These are phyloP conservation scores for Cyclotella baltica DNA, from an alignment of 108 stramenopile genomes.

Conservation along the genomic window DNA sequence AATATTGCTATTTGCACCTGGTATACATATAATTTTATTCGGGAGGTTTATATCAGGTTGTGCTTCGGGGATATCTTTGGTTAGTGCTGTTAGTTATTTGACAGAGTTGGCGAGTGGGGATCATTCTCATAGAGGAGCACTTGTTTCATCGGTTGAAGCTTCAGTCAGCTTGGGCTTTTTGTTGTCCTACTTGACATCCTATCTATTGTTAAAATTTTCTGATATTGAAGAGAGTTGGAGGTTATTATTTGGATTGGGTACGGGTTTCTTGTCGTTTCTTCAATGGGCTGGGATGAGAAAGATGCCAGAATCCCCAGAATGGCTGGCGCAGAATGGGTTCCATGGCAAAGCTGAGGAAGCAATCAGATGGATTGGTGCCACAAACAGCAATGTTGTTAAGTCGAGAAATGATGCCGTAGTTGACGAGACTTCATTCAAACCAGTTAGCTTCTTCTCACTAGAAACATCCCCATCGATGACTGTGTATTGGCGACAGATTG, in stretches of 20 bases:
- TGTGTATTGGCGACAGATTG: conserved; percentile 50
- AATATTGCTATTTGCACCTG: conserved; percentile 35
- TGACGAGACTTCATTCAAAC: conserved; percentile 23
- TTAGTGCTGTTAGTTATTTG: conserved; percentile 51
- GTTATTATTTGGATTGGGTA: conserved; percentile 56
- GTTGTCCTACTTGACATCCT: conserved; percentile 42
- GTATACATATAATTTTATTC: conserved; percentile 28
- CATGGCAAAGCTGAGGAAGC: conserved; percentile 56
- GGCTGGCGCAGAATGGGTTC: conserved; percentile 55
- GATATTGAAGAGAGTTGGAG: conserved; percentile 57
- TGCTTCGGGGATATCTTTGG: conserved; percentile 40
- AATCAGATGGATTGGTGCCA: conserved; percentile 33
- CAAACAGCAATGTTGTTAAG: conserved; percentile 18
- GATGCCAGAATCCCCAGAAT: conserved; percentile 66
- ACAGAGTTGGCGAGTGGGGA: conserved; percentile 46
- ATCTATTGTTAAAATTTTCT: conserved; percentile 20
- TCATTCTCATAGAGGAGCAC: conserved; percentile 49
- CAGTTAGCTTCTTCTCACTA: conserved; percentile 31
- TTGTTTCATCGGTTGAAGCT: conserved; percentile 52
- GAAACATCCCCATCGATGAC: conserved; percentile 40
- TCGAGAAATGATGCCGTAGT: neutral
- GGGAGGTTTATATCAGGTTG: conserved; percentile 50
- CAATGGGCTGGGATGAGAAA: conserved; percentile 58
- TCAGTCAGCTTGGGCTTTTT: conserved; percentile 51
- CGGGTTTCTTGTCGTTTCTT: conserved; percentile 44